Percentiles rank a stretch among this genome's conserved stretches.
Evolutionary conservation across 805 yeast genomes (phyloP).

Genomic region (Metschnikowia arizonensis): DNA sequence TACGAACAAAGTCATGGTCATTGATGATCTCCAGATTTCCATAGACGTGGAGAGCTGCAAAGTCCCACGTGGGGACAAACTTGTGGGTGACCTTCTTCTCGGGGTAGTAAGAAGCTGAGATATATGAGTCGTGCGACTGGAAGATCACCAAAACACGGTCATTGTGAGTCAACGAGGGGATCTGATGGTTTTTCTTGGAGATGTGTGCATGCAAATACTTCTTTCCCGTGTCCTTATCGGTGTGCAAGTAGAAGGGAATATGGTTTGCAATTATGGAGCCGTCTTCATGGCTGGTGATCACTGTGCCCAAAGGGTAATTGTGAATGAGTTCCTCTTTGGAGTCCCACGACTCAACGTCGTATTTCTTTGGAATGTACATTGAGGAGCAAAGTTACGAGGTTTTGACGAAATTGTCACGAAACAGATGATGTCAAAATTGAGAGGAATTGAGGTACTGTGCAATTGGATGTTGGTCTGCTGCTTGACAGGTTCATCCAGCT

Average conservation of each 20-base stretch:
- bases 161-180: constrained; percentile 34
- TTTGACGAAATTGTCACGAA: not conserved
- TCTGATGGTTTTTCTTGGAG: constrained; percentile 50
- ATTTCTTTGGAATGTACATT: constrained; percentile 39
- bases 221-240: constrained; percentile 33
- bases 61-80: constrained; percentile 70
- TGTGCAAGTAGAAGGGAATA: constrained; percentile 48
- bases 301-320: constrained; percentile 49
- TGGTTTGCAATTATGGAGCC: constrained; percentile 50
- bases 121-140: constrained; percentile 49
- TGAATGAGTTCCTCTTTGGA: constrained; percentile 40
- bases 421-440: not conserved
- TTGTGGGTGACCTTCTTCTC: constrained; percentile 53
- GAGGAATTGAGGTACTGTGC: not conserved
- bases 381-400: not conserved
- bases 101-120: constrained; percentile 58
- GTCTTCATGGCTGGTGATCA: constrained; percentile 38
- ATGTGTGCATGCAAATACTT: constrained; percentile 50
- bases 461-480: not conserved
- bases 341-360: constrained; percentile 31
- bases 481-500: not conserved
- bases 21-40: constrained; percentile 48
- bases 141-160: constrained; percentile 48
- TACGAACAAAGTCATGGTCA: constrained; percentile 42
- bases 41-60: constrained; percentile 51